phyloP scores from a whole-genome alignment of 371 early-diverging fungal genomes.

The Gilbertella persicaria region DNA sequence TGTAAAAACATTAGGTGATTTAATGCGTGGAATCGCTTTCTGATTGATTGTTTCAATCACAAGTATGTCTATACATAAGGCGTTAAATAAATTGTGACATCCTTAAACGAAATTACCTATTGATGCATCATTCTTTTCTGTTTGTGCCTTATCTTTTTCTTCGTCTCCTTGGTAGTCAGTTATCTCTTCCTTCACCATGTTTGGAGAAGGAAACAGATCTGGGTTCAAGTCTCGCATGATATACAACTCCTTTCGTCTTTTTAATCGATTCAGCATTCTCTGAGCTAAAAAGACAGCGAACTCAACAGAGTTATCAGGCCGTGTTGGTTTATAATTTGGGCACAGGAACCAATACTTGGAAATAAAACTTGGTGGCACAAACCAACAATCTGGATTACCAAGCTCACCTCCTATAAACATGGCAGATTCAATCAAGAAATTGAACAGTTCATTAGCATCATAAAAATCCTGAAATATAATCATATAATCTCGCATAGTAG shows the following conservation, averaged over 20 bases:
- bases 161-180: neutral
- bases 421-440: conserved; percentile 28
- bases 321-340: conserved; percentile 22
- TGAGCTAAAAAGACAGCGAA: conserved; percentile 17
- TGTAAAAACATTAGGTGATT: conserved; percentile 21
- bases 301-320: conserved; percentile 28
- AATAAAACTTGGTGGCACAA: conserved; percentile 28
- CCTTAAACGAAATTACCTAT: neutral
- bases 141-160: neutral
- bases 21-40: conserved; percentile 14
- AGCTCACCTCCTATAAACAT: conserved; percentile 46
- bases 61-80: conserved; percentile 6
- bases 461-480: conserved; percentile 48
- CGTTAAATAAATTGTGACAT: neutral
- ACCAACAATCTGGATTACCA: conserved; percentile 38
- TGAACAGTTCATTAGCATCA: conserved; percentile 46
- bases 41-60: conserved; percentile 16
- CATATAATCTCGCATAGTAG: conserved; percentile 51
- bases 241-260: conserved; percentile 26
- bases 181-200: neutral
- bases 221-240: conserved; percentile 16
- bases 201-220: conserved; percentile 12
- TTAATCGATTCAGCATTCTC: conserved; percentile 18
- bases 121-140: too few species aligned
- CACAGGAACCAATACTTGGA: conserved; percentile 32